Evolutionary conservation across 306 rosid species (phyloP).

Genomic region (Citrullus colocynthis): DNA sequence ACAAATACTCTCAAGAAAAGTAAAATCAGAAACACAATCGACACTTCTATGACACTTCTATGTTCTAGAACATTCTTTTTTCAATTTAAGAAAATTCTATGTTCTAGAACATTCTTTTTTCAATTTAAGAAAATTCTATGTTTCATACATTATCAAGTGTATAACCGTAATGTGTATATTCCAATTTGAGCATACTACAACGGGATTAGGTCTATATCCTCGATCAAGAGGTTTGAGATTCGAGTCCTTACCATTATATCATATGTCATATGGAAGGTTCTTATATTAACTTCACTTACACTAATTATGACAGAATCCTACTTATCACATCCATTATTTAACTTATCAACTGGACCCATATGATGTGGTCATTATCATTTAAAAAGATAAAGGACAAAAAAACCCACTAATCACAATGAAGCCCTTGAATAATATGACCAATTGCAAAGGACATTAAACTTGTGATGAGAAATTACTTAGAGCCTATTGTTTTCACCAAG

Average conservation of each 20-base stretch:
- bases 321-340: not conserved
- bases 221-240: no score
- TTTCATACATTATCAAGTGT: not conserved
- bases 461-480: not conserved
- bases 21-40: not conserved
- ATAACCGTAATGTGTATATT: no score
- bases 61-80: not conserved
- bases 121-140: not conserved
- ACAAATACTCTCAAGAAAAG: not conserved
- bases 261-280: not conserved
- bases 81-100: not conserved
- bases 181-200: no score
- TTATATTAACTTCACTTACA: not conserved
- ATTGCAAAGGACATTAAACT: not conserved
- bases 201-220: no score
- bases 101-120: not conserved
- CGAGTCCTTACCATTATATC: no score
- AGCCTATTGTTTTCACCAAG: not conserved
- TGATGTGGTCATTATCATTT: not conserved
- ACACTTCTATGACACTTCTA: not conserved
- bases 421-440: not conserved
- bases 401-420: not conserved
- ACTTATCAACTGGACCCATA: not conserved
- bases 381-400: not conserved
- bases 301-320: not conserved